Conservation (phyloP, 805 yeast species). For the Spathaspora passalidarum region DNA sequence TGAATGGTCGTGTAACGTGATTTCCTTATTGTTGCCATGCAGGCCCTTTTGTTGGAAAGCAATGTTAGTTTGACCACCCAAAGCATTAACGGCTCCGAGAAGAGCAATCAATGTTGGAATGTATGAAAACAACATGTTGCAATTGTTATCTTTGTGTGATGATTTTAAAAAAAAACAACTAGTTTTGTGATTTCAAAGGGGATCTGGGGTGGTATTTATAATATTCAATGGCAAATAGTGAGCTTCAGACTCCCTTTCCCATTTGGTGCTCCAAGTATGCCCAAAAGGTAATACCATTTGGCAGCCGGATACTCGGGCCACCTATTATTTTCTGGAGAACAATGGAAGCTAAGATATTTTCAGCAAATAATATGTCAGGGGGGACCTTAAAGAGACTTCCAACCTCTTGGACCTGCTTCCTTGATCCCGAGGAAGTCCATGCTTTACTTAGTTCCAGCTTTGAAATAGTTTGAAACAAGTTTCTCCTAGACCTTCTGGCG, state of each 20-base stretch:
- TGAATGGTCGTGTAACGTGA: background rate
- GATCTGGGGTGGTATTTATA: background rate
- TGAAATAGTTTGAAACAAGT: background rate
- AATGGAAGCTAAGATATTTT: background rate
- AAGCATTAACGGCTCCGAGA: constrained; percentile 4
- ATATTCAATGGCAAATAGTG: background rate
- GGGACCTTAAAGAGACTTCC: background rate
- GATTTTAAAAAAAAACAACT: background rate
- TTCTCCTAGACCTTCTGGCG: constrained; percentile 2
- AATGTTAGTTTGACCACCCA: constrained; percentile 6
- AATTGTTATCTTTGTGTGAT: background rate
- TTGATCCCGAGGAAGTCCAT: background rate
- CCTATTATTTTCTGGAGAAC: background rate
- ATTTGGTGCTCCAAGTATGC: background rate
- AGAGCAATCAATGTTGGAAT: constrained; percentile 7
- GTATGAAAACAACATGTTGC: constrained; percentile 2
- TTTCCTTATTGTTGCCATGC: background rate
- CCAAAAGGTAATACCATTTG: too few species aligned
- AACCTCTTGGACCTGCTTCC: background rate
- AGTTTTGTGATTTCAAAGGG: background rate
- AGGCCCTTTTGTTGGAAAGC: background rate
- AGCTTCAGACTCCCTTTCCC: too few species aligned
- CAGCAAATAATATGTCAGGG: background rate
- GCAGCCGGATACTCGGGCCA: background rate
- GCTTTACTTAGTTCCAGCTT: too few species aligned